Percentiles rank a stretch among this genome's conserved stretches.
Evolutionary conservation across 352 stramenopile species (phyloP).

Genomic region (Pythium utonaiense): DNA sequence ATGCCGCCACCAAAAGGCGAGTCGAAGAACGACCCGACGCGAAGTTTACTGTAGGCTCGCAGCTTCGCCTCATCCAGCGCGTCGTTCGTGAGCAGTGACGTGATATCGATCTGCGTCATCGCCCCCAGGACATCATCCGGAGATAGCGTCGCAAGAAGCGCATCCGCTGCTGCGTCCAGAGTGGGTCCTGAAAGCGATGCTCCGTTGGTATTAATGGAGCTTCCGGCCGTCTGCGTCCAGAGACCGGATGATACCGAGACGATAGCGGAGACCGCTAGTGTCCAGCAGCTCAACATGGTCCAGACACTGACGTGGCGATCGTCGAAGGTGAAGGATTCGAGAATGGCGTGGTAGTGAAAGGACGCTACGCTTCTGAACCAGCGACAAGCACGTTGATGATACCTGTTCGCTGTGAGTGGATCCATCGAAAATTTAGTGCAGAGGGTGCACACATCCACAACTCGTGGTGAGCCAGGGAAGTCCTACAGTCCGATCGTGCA

Average conservation of each 20-base stretch:
- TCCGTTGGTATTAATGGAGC: neutral
- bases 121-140: conserved; percentile 3
- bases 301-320: neutral
- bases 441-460: too few species aligned
- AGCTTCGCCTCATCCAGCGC: conserved; percentile 6
- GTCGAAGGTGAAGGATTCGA: too few species aligned
- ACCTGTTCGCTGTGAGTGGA: too few species aligned
- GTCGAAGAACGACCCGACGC: conserved; percentile 4
- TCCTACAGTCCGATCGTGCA: too few species aligned
- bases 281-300: neutral
- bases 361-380: too few species aligned
- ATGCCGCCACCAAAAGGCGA: conserved; percentile 11
- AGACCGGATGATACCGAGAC: neutral
- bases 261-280: neutral
- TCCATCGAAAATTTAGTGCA: too few species aligned
- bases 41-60: neutral
- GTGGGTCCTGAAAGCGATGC: neutral
- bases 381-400: too few species aligned
- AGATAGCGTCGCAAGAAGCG: neutral
- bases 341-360: too few species aligned
- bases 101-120: conserved; percentile 10
- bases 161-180: conserved; percentile 1
- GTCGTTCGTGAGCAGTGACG: conserved; percentile 6
- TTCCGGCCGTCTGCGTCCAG: neutral
- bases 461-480: too few species aligned